Base-by-base conservation (phyloP, 306 rosid species). In the Begonia peltatifolia region DNA sequence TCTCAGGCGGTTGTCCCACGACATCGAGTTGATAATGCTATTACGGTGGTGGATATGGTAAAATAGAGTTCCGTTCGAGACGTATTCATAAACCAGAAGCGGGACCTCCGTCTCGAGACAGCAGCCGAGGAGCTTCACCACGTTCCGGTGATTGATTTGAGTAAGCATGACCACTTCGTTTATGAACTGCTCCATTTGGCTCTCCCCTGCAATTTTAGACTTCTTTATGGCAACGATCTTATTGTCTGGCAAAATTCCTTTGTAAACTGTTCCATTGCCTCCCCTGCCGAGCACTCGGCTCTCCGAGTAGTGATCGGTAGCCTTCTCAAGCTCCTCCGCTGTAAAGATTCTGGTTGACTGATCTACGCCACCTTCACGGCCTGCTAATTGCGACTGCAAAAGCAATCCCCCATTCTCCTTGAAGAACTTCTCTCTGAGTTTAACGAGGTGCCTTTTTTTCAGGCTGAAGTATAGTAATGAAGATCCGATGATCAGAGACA, bases 21-120 rank as follows among this genome's bases (percentile, higher is more conserved):
- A 56, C 49, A 56, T 44, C 1, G 51, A 43, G 46, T 56, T 44
- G 36, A 41, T 14, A 12, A 7, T 30, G 38, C 60, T 56, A 15
- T 20, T 43, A 0, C n/a, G 11, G 5, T 56, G 9, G 11, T 56
- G 61, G 46, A 56, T 56, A 7, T 56, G 61, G 51, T 15, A 6
- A 9, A 43, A 46, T 6, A 56, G 51, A 42, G 61, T 56, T 50
- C 61, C 61, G 46, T 56, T 56, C 3, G 61, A 56, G 17, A 56
- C 61, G 50, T 15, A 56, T 44, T 56, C 61, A 11, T 56, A 56
- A 35, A 56, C 61, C 0, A 56, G 41, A 36, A 56, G 12, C 9
- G 61, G 61, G 6, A 44, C 52, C 20, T 56, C 61, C 35, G 61
- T 56, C 61, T 56, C 61, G 7, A 56, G 42, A 36, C 61, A 56